Conservation (phyloP, 352 stramenopile genomes). For the Poterioochromonas sp. region DNA sequence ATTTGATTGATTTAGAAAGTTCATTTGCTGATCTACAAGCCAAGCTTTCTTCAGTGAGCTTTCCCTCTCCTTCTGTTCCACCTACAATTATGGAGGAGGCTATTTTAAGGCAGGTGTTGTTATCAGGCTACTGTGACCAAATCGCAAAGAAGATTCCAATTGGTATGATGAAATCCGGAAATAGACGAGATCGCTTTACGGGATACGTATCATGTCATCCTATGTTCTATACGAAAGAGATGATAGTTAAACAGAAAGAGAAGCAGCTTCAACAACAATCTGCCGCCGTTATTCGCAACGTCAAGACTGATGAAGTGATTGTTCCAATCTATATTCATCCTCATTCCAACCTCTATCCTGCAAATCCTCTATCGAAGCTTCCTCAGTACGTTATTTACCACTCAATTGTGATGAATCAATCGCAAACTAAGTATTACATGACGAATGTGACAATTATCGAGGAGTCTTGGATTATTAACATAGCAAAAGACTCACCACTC, state of each 20-base stretch:
- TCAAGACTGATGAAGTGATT: not conserved
- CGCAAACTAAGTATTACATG: not conserved
- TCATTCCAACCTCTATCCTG: not conserved
- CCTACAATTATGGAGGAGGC: not conserved
- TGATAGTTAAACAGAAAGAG: not conserved
- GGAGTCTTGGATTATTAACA: not conserved
- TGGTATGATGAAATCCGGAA: not conserved
- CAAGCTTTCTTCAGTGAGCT: not conserved
- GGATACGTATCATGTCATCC: not conserved
- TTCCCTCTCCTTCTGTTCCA: not conserved
- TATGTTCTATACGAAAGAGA: not conserved
- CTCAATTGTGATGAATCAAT: not conserved
- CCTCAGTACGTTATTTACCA: conserved; percentile 15
- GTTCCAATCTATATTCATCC: conserved; percentile 19
- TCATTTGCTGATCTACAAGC: not conserved
- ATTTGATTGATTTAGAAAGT: not conserved
- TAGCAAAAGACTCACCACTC: not conserved
- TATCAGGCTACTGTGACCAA: not conserved
- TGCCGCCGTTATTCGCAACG: not conserved
- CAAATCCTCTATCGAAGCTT: not conserved
- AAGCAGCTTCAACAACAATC: not conserved
- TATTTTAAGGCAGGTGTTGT: not conserved
- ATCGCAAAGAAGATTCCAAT: not conserved
- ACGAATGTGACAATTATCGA: not conserved
- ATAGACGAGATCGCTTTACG: not conserved